Base-by-base conservation (phyloP, 371 early-diverging fungal genomes). In the Mortierella sp. region DNA sequence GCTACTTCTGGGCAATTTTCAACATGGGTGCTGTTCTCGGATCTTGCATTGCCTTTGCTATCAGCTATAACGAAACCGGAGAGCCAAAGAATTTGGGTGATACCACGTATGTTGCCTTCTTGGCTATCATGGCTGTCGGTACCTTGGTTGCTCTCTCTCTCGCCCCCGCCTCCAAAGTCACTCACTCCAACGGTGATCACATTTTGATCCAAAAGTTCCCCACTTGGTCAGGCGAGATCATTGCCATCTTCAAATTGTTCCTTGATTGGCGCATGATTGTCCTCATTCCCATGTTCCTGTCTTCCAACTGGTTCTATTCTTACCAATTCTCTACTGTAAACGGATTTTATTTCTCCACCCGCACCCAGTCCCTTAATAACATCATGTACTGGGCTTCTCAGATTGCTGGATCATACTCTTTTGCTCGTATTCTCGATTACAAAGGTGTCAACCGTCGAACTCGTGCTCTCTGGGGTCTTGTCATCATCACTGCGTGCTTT, bases 381-480 rank as follows among this genome's bases (percentile, higher is more conserved):
- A 60, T 60, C 60, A 23, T 60, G 8, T 60, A 60, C 28, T 60
- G 60, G 60, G 37, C 60, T n/a, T 60, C 60, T 40, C 60, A 60
- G 28, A 60, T 60, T 9, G 37, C 10, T 2, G 60, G 60, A 15
- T 60, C 60, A 0, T 60, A 60, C 19, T 23, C 26, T 2, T 60
- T 60, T 26, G 60, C 60, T 3, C 19, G 43, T 8, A 12, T 60
- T 9, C 23, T 60, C 8, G 60, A 60, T 10, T 60, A 10, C 23
- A 2, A 60, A 26, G 60, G 60, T 23, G 42, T 40, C 15, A 60
- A 42, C 42, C 60, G 60, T 26, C 19, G 60, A 2, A 60, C 40
- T 35, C 35, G 60, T 2, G 37, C 60, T 13, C 26, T 60, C n/a
- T 60, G 60, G 60, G 60, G 60, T 15, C 43, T 60, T 12, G 43